Conservation (phyloP, 163 green algal genomes). For the Chlorella variabilis region DNA sequence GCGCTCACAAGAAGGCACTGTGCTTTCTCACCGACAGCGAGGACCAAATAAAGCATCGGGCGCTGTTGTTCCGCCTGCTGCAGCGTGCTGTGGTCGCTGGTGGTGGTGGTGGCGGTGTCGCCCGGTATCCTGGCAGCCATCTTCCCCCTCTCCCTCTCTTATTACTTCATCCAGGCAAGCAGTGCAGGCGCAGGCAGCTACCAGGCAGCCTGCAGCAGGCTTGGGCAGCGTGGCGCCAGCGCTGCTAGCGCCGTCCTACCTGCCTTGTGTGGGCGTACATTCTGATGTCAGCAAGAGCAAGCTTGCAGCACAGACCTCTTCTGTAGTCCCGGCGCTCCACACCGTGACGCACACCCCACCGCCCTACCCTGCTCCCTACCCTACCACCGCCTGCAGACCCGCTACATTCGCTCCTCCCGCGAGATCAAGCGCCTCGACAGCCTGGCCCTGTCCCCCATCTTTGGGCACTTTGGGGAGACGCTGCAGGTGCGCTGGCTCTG, state of each 20-base stretch:
- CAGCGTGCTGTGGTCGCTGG: slow-evolving; percentile 66
- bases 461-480: slow-evolving; percentile 50
- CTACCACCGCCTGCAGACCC: slow-evolving; percentile 68
- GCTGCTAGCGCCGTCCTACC: too few relatives aligned
- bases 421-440: slow-evolving; percentile 92
- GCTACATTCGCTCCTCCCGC: slow-evolving; percentile 83
- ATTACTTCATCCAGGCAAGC: slow-evolving; percentile 65
- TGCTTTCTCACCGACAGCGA: neutral
- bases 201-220: too few relatives aligned
- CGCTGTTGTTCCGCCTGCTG: neutral
- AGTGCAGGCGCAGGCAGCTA: too few relatives aligned
- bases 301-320: neutral
- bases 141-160: slow-evolving; percentile 73
- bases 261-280: too few relatives aligned
- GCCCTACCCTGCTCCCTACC: slow-evolving; percentile 66
- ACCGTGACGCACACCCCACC: slow-evolving; percentile 58
- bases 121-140: slow-evolving; percentile 70
- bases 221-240: too few relatives aligned
- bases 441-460: slow-evolving; percentile 86
- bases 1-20: neutral
- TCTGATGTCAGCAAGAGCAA: too few relatives aligned
- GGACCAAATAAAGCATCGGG: neutral
- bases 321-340: too few relatives aligned
- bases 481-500: slow-evolving; percentile 13
- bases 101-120: slow-evolving; percentile 75